Evolutionary conservation across 257 asterid species (phyloP).

Genomic region (Solanum verrucosum): DNA sequence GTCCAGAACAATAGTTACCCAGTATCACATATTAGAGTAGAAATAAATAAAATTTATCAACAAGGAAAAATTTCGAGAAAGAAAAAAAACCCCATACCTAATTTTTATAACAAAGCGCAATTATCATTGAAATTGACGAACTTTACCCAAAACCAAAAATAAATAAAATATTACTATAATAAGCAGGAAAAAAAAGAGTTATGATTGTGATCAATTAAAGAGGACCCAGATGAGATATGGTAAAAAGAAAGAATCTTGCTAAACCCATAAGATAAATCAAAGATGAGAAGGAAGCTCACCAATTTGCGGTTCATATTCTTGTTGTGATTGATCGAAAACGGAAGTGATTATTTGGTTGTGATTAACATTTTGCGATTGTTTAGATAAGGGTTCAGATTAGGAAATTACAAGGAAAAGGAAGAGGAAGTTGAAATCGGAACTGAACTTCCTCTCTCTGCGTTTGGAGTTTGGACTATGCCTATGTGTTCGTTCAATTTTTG

Average conservation of each 20-base stretch:
- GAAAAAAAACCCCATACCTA: background rate
- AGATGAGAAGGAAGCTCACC: constrained; percentile 25
- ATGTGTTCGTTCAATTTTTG: background rate
- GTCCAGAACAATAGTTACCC: background rate
- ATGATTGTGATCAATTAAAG: background rate
- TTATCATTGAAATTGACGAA: background rate
- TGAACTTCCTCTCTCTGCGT: background rate
- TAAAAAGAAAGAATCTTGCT: background rate
- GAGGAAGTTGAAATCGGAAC: background rate
- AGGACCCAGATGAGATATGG: background rate
- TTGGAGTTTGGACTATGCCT: background rate
- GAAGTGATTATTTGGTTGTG: background rate
- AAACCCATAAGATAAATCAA: background rate
- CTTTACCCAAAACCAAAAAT: background rate
- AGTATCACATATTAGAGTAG: background rate
- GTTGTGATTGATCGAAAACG: constrained; percentile 13
- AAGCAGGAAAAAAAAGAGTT: background rate
- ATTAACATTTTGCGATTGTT: background rate
- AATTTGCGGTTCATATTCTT: constrained; percentile 71
- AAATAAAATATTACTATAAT: background rate
- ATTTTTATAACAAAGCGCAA: background rate
- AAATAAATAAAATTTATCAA: background rate
- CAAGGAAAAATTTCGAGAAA: background rate
- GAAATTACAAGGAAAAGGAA: background rate
- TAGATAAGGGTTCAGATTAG: background rate